Base-by-base conservation (phyloP, 805 yeast species). In the Dipodascus albidus region DNA sequence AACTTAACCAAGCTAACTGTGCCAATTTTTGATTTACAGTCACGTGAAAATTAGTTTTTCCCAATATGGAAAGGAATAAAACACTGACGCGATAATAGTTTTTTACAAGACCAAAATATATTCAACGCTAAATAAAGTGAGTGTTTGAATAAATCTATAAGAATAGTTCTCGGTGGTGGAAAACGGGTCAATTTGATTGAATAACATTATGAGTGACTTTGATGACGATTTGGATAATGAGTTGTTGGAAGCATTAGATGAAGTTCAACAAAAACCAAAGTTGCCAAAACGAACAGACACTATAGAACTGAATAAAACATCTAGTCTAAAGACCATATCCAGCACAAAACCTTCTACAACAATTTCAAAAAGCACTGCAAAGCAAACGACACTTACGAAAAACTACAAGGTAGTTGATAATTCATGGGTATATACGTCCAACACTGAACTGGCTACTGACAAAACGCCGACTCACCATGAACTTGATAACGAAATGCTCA, bases 401-500 rank as follows among this genome's bases (percentile, higher is more conserved):
- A 38, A 38, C 44, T 38, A 38, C n/a, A 38, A 38, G 15, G 44
- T 38, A 17, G 44, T 38, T 38, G 20, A 38, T 19, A 38, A 38
- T 38, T 38, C 44, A 4, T 38, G 44, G 44, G 44, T 38, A 38
- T 38, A 38, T 17, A 38, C 44, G 44, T 38, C 44, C 17, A 38
- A 38, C n/a, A 14, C 6, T 14, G 44, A 38, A 19, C 15, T 38
- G 44, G 20, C 20, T 4, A 38, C 44, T 4, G 44, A 38, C 20
- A 38, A 38, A 38, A 38, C 44, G 9, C 74, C 77, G 0, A 76
- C 81, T 1, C 81, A 79, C 57, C 87, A 82, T 59, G 69, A 68
- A 9, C 61, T 83, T 44, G 67, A 77, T 57, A 50, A 56, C 2
- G 69, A 64, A 2, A 67, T 67, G 6, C 57, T 81, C 4, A 52